phyloP scores from a whole-genome alignment of 306 rosid species.

The Betula pendula region DNA sequence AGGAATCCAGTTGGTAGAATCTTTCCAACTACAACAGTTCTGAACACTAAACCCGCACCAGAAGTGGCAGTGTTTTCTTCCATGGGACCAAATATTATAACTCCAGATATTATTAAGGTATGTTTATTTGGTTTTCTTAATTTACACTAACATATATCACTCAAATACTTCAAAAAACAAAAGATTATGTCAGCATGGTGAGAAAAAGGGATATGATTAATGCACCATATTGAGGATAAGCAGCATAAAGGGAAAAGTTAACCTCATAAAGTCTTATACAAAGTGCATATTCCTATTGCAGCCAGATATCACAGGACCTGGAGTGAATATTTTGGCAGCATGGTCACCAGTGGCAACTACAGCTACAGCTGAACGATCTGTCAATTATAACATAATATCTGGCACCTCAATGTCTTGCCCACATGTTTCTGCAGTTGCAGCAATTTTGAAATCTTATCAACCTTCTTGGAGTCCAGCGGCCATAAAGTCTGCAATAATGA shows the following conservation, averaged over 20 bases:
- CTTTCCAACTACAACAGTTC: constrained; percentile 40
- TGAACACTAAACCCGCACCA: constrained; percentile 60
- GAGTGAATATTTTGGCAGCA: constrained; percentile 71
- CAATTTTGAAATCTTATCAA: constrained; percentile 45
- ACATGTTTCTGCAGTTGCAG: constrained; percentile 60
- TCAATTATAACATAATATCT: constrained; percentile 58
- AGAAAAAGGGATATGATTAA: not conserved
- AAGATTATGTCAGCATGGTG: constrained; percentile 11
- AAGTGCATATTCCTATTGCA: constrained; percentile 33
- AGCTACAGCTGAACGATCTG: constrained; percentile 45
- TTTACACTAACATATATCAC: not conserved
- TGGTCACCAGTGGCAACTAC: constrained; percentile 61
- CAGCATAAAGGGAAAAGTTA: not conserved
- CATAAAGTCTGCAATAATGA: constrained; percentile 66
- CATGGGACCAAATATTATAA: constrained; percentile 61
- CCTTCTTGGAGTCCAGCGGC: constrained; percentile 71
- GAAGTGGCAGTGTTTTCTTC: constrained; percentile 67
- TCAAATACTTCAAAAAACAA: constrained; percentile 5
- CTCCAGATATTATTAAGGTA: constrained; percentile 68
- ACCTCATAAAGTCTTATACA: not conserved
- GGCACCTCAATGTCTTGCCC: constrained; percentile 77
- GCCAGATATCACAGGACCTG: constrained; percentile 71
- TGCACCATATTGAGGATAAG: not conserved
- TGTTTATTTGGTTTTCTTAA: constrained; percentile 14
- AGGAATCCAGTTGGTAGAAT: constrained; percentile 66